These are phyloP conservation scores for Ganoderma meredithae DNA, from an alignment of 1,284 basidiomycete species.

Conservation along the genomic window DNA sequence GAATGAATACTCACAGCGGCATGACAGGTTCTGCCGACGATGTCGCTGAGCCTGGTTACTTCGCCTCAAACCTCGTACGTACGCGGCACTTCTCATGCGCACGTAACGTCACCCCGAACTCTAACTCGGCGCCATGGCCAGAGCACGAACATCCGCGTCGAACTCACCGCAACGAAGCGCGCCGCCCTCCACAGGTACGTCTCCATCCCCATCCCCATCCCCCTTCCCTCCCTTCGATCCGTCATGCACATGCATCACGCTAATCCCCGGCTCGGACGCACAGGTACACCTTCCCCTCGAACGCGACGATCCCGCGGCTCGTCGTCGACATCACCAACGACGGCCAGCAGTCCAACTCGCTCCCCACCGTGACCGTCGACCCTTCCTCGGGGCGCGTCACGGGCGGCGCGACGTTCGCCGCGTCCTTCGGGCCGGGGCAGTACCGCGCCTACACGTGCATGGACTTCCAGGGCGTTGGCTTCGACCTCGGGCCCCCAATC, in stretches of 20 bases:
- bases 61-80: slow-evolving; percentile 62
- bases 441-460: slow-evolving; percentile 68
- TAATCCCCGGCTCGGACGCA: neutral
- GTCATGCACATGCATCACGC: neutral
- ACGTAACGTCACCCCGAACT: neutral
- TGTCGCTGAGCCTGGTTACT: slow-evolving; percentile 67
- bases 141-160: slow-evolving; percentile 64
- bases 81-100: neutral
- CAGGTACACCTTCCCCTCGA: slow-evolving; percentile 43
- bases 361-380: slow-evolving; percentile 54
- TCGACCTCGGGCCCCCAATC: slow-evolving; percentile 46
- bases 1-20: neutral
- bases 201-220: neutral
- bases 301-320: slow-evolving; percentile 51
- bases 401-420: slow-evolving; percentile 50
- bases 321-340: slow-evolving; percentile 67
- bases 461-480: slow-evolving; percentile 64
- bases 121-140: slow-evolving; percentile 32
- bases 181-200: slow-evolving; percentile 60
- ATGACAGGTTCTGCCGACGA: slow-evolving; percentile 63
- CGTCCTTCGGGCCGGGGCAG: slow-evolving; percentile 61
- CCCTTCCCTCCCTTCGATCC: neutral
- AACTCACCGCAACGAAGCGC: slow-evolving; percentile 63
- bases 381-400: slow-evolving; percentile 53
- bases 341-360: slow-evolving; percentile 56